Base-by-base conservation (phyloP, 352 stramenopile species). In the Globisporangium sylvaticum region DNA sequence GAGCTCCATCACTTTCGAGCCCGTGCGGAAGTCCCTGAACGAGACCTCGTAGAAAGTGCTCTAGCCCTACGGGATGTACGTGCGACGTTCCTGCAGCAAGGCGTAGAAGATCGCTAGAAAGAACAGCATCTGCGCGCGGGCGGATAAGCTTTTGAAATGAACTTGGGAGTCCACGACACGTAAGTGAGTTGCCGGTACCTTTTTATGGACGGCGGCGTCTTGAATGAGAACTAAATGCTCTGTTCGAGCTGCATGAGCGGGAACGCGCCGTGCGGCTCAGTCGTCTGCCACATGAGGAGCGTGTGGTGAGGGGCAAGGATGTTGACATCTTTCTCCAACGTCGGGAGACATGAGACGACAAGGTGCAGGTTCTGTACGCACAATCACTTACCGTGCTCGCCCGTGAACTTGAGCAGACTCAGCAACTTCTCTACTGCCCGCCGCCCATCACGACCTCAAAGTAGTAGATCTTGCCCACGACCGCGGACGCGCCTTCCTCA, bases 11-110 rank as follows among this genome's bases (percentile, higher is more conserved):
- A 98, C 87, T 62, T 97, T 96, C 0, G 85, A 81, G 6, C 92
- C 95, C 20, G 93, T 94, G n/a, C 92, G 92, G 62, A 97, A 91
- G 67, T 98, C 95, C 1, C 92, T 94, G 52, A 97, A 95, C 15
- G 88, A 97, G 69, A 98, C 98, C 73, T 98, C 95, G 79, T 98
- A 98, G 57, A 97, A 96, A 64, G 98, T 98, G 27, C 93, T 98
- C 95, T 95, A 98, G 24, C 96, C 95, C 71, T 98, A 95, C 4
- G 94, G 96, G 48, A 98, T 96, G 69, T 97, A 98, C 27, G 85
- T 98, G n/a, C 91, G 78, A 25, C 87, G 69, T 56, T 95, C 87
- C 37, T 95, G 87, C 3, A 94, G 66, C 10, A 95, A 59, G 27
- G 88, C 90, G 62, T 98, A 95, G 70, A 98, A 95, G 58, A 90